These are phyloP conservation scores for Aspergillus viridinutans DNA, from an alignment of 2,329 filamentous ascomycete genomes.

Conservation along the genomic window DNA sequence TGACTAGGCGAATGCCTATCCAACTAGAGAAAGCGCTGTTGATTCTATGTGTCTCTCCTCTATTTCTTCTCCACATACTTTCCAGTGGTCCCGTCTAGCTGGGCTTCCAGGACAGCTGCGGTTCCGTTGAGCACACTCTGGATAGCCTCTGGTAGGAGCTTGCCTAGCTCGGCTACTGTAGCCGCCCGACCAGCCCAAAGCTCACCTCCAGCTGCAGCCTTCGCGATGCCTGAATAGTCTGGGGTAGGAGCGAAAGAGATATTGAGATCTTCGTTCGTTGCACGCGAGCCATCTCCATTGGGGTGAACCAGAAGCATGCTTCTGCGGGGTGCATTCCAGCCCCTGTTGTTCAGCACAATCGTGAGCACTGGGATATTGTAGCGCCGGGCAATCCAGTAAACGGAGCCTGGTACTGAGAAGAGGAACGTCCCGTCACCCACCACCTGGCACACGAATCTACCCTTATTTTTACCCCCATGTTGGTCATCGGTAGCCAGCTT, in stretches of 20 bases:
- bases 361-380: slow-evolving; percentile 64
- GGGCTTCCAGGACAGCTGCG: slow-evolving; percentile 60
- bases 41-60: neutral
- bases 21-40: neutral
- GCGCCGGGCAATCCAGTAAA: slow-evolving; percentile 65
- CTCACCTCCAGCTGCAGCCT: slow-evolving; percentile 59
- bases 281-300: slow-evolving; percentile 57
- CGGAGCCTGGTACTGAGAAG: slow-evolving; percentile 60
- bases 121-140: slow-evolving; percentile 54
- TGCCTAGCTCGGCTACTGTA: slow-evolving; percentile 53
- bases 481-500: slow-evolving; percentile 63
- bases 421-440: slow-evolving; percentile 66
- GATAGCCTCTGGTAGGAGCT: slow-evolving; percentile 55
- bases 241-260: slow-evolving; percentile 63
- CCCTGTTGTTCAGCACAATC: slow-evolving; percentile 66
- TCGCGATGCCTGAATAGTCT: slow-evolving; percentile 65
- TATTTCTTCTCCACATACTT: slow-evolving; percentile 42
- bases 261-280: slow-evolving; percentile 61
- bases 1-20: neutral
- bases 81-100: slow-evolving; percentile 54
- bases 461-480: slow-evolving; percentile 48
- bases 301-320: slow-evolving; percentile 64
- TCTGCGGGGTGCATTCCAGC: slow-evolving; percentile 63
- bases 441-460: slow-evolving; percentile 60
- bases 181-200: slow-evolving; percentile 58